phyloP scores from a whole-genome alignment of 441 rosid species.

The Biscutella auriculata region DNA sequence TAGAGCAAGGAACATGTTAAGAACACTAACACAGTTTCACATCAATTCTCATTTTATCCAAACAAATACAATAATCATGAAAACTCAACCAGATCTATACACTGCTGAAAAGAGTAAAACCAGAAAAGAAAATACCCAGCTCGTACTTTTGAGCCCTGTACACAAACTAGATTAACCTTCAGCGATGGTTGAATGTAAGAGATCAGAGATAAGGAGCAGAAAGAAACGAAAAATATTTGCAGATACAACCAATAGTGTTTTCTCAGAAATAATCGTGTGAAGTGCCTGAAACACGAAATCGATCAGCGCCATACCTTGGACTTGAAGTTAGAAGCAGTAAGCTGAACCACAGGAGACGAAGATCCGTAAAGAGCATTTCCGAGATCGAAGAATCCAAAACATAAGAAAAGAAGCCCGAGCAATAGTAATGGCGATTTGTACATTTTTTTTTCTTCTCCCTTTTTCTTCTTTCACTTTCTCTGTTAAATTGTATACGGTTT shows the following conservation, averaged over 20 bases:
- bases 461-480: constrained; percentile 22
- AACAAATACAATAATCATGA: neutral
- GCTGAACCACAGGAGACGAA: constrained; percentile 91
- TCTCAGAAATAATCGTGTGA: neutral
- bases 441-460: constrained; percentile 20
- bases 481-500: neutral
- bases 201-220: neutral
- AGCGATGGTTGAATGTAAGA: neutral
- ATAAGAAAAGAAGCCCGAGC: constrained; percentile 19
- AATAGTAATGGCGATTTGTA: constrained; percentile 25
- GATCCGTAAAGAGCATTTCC: constrained; percentile 66
- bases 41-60: neutral
- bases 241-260: neutral
- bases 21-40: neutral
- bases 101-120: neutral
- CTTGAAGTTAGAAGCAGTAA: constrained; percentile 90
- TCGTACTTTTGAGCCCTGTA: neutral
- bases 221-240: neutral
- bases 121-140: neutral
- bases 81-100: constrained; percentile 3
- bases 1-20: constrained; percentile 19
- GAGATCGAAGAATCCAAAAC: constrained; percentile 23
- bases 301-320: constrained; percentile 53
- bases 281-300: neutral
- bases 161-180: neutral